Conservation (phyloP, 768 basidiomycete genomes). For the Phlebiopsis flavidoalba region DNA sequence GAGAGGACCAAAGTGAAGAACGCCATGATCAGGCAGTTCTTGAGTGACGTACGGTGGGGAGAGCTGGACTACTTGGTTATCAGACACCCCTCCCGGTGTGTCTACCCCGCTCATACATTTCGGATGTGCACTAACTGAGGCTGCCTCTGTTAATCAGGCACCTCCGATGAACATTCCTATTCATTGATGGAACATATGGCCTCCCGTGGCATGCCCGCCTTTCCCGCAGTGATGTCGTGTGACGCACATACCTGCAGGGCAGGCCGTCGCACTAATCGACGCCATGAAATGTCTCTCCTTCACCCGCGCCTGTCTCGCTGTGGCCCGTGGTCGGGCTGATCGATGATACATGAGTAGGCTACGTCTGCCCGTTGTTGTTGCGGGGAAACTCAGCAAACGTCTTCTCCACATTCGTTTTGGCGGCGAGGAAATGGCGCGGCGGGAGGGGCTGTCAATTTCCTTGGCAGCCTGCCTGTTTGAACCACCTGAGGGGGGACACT, state of each 20-base stretch:
- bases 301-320: slow-evolving; percentile 78
- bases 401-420: slow-evolving; percentile 94
- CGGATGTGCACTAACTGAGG: neutral
- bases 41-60: slow-evolving; percentile 94
- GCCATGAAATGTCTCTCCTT: slow-evolving; percentile 96
- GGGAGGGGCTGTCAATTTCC: slow-evolving; percentile 67
- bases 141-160: slow-evolving; percentile 58
- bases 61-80: slow-evolving; percentile 89
- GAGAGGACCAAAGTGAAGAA: slow-evolving; percentile 96
- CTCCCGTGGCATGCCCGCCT: slow-evolving; percentile 72
- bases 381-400: slow-evolving; percentile 90
- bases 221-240: slow-evolving; percentile 86
- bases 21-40: slow-evolving; percentile 94
- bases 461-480: slow-evolving; percentile 93
- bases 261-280: slow-evolving; percentile 93
- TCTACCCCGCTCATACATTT: neutral
- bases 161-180: slow-evolving; percentile 97
- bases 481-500: no score
- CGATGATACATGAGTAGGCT: slow-evolving; percentile 99
- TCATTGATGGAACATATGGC: slow-evolving; percentile 92
- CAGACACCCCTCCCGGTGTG: slow-evolving; percentile 96
- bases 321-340: slow-evolving; percentile 89
- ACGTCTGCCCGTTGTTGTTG: slow-evolving; percentile 97
- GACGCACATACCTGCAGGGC: slow-evolving; percentile 96
- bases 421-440: slow-evolving; percentile 80